A percentile compares a stretch with the other conserved stretches of the same genome.
Conservation (phyloP, 2,329 filamentous ascomycete species). For the Calonectria montana region DNA sequence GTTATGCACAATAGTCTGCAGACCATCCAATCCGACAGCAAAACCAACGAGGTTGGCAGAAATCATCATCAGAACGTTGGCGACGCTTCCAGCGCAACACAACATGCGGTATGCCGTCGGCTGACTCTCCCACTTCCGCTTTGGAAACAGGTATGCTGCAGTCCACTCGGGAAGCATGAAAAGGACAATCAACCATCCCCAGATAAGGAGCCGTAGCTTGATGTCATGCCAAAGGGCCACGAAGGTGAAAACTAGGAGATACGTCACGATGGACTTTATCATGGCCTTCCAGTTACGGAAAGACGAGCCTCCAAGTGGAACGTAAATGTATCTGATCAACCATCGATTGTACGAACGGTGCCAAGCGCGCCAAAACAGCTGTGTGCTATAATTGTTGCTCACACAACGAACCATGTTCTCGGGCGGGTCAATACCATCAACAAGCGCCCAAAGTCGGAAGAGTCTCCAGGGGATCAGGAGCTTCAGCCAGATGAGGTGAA, state of each 20-base stretch:
- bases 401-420: constrained; percentile 99
- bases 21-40: constrained; percentile 88
- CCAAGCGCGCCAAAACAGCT: constrained; percentile 96
- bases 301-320: constrained; percentile 83
- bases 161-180: constrained; percentile 93
- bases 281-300: constrained; percentile 58
- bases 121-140: constrained; percentile 73
- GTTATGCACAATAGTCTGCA: constrained; percentile 79
- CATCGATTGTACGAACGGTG: constrained; percentile 96
- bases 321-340: constrained; percentile 92
- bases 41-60: constrained; percentile 94
- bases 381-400: constrained; percentile 90
- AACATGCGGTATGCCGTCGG: constrained; percentile 83
- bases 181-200: constrained; percentile 96
- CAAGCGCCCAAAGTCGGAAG: constrained; percentile 94
- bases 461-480: constrained; percentile 97
- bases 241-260: constrained; percentile 91
- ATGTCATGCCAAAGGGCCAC: constrained; percentile 99
- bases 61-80: constrained; percentile 95
- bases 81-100: constrained; percentile 83
- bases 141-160: constrained; percentile 78
- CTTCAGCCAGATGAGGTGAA: constrained; percentile 98
- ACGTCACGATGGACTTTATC: constrained; percentile 76
- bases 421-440: constrained; percentile 92
- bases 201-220: constrained; percentile 87